A percentile compares a stretch with the other conserved stretches of the same genome.
Evolutionary conservation across 306 rosid genomes (phyloP).

Genomic region (apple (Malus domestica)): DNA sequence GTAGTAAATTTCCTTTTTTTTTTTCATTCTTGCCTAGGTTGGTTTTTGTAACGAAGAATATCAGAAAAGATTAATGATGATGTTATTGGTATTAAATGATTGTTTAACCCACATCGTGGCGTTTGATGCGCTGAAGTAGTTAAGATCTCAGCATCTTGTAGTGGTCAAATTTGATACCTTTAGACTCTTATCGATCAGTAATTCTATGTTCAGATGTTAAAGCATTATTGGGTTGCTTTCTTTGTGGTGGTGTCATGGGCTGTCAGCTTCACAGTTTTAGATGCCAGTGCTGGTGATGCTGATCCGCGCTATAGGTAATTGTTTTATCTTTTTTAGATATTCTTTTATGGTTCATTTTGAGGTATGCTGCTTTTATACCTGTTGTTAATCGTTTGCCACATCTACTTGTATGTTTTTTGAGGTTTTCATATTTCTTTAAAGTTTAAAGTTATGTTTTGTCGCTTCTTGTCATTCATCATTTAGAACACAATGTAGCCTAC

Average conservation of each 20-base stretch:
- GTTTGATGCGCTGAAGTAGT: not conserved
- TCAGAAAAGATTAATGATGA: not conserved
- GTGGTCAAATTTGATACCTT: not conserved
- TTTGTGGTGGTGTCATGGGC: slow-evolving; percentile 42
- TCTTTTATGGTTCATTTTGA: not conserved
- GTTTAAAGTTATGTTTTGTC: not conserved
- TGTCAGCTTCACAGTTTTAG: slow-evolving; percentile 25
- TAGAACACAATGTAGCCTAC: not conserved
- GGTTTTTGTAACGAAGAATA: not conserved
- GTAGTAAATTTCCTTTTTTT: not conserved
- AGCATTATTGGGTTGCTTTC: slow-evolving; percentile 34
- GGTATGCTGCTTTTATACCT: not conserved
- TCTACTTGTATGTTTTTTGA: not conserved
- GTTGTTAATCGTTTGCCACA: not conserved
- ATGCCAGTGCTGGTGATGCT: slow-evolving; percentile 81
- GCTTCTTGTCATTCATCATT: not conserved
- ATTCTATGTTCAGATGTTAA: slow-evolving; percentile 47
- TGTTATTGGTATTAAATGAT: not conserved
- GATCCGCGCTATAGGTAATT: slow-evolving; percentile 64
- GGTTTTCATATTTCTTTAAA: not conserved
- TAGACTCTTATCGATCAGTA: not conserved
- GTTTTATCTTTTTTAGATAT: not conserved
- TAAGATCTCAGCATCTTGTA: not conserved
- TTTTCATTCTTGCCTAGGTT: not conserved
- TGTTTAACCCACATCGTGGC: not conserved